Evolutionary conservation across 169 alveolate genomes (phyloP).

Genomic region (Pseudocohnilembus persalinus): DNA sequence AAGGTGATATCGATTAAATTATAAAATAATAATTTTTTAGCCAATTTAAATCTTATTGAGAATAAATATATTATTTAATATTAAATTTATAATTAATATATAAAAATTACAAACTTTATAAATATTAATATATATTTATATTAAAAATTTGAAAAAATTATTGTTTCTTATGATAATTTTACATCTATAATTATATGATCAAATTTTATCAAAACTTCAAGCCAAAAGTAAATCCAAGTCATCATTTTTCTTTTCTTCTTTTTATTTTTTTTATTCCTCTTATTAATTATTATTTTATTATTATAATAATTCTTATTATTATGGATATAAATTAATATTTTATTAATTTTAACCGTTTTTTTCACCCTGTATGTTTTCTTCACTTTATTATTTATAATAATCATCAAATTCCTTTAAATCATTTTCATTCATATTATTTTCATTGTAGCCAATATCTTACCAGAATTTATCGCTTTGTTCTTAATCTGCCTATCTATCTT

Average conservation of each 20-base stretch:
- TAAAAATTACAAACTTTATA: neutral
- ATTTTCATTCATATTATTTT: neutral
- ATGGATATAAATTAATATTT: too few relatives aligned
- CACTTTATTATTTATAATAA: neutral
- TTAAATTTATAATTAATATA: too few relatives aligned
- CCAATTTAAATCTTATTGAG: neutral
- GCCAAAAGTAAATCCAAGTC: neutral
- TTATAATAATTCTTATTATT: too few relatives aligned
- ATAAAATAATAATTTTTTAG: too few relatives aligned
- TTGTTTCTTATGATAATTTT: neutral
- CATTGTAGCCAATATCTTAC: neutral
- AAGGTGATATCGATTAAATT: neutral
- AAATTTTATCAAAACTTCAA: neutral
- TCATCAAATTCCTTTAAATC: too few relatives aligned
- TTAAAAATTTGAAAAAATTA: too few relatives aligned
- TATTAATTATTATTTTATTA: too few relatives aligned
- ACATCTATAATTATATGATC: neutral
- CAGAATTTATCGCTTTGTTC: neutral
- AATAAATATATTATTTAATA: too few relatives aligned
- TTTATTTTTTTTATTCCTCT: neutral
- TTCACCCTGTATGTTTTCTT: neutral
- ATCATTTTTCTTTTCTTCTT: neutral
- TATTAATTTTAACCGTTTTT: too few relatives aligned
- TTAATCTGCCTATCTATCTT: neutral
- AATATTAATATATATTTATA: too few relatives aligned